These are phyloP conservation scores for Anisodus acutangulus DNA, from an alignment of 257 asterid genomes.

Conservation along the genomic window DNA sequence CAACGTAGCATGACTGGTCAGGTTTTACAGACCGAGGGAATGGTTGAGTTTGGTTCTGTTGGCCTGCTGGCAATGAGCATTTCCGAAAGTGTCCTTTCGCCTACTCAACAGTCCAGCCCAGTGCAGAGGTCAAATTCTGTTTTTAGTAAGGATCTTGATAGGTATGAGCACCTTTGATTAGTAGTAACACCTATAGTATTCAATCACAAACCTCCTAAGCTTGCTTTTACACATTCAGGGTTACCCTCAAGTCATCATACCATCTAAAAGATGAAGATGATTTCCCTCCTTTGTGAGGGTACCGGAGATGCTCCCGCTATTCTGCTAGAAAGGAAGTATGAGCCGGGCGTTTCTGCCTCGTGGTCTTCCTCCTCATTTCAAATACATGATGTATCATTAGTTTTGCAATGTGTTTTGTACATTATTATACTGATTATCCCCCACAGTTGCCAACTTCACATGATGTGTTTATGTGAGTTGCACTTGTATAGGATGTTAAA, in stretches of 20 bases:
- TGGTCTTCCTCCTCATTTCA: slow-evolving; percentile 40
- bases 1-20: slow-evolving; percentile 39
- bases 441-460: not conserved
- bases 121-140: slow-evolving; percentile 43
- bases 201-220: slow-evolving; percentile 21
- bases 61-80: slow-evolving; percentile 36
- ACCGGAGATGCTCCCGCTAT: slow-evolving; percentile 21
- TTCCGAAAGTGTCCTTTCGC: slow-evolving; percentile 31
- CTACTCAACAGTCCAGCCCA: slow-evolving; percentile 41
- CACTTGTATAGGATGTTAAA: slow-evolving; percentile 32
- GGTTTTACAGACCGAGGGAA: slow-evolving; percentile 45
- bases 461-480: slow-evolving; percentile 18
- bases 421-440: slow-evolving; percentile 33
- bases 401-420: slow-evolving; percentile 33
- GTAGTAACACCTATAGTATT: slow-evolving; percentile 31
- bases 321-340: slow-evolving; percentile 15
- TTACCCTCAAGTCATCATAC: slow-evolving; percentile 61
- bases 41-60: slow-evolving; percentile 43
- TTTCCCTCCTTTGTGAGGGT: slow-evolving; percentile 67
- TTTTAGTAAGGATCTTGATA: slow-evolving; percentile 50
- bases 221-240: slow-evolving; percentile 60
- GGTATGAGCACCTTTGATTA: slow-evolving; percentile 56
- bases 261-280: slow-evolving; percentile 78
- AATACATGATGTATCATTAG: slow-evolving; percentile 3
- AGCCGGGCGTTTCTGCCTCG: slow-evolving; percentile 48